Base-by-base conservation (phyloP, 139 green algal species). In the Desmodesmus armatus region DNA sequence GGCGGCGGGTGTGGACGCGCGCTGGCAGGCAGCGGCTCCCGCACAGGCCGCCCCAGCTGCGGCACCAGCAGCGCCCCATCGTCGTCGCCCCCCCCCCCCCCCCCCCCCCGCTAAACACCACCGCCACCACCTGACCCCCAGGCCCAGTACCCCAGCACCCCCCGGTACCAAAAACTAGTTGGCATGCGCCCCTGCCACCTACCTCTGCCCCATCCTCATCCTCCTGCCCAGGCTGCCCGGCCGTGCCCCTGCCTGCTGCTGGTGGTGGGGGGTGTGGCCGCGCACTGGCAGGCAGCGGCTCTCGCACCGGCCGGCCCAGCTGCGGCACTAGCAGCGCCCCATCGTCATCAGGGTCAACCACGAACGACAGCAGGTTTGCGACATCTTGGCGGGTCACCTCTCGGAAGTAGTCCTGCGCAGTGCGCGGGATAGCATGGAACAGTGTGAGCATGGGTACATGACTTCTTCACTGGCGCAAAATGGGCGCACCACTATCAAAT, bases 381-480 rank as follows among this genome's bases (percentile, higher is more conserved):
- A 97, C 39, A 66, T 97, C 94, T 53, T 97, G 92, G n/a, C 85
- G 85, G 3, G 90, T 94, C 4, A 96, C 77, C 58, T 96, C 90
- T 0, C 94, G 85, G 76, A 97, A 97, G 87, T 95, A 96, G 33
- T 96, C 94, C 92, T 96, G 89, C 67, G 49, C 11, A n/a, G 33
- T 39, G 33, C 3, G 33, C 1, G 25, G 21, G 21, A 3, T 19
- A 62, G 17, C 17, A 62, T 2, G 51, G 21, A 62, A 19, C 17
- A 27, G 51, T 17, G 17, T 62, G 51, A n/a, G n/a, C n/a, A n/a
- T n/a, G n/a, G n/a, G n/a, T 58, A 58, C 47, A 58, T 13, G 47
- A 58, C 47, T 13, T 58, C 13, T 15, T 13, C 47, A 58, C 13
- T 58, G 17, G 13, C 13, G 47, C 47, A 58, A 13, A 58, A 58